Base-by-base conservation (phyloP, 2,329 filamentous ascomycete species). In the Fusarium sp. region DNA sequence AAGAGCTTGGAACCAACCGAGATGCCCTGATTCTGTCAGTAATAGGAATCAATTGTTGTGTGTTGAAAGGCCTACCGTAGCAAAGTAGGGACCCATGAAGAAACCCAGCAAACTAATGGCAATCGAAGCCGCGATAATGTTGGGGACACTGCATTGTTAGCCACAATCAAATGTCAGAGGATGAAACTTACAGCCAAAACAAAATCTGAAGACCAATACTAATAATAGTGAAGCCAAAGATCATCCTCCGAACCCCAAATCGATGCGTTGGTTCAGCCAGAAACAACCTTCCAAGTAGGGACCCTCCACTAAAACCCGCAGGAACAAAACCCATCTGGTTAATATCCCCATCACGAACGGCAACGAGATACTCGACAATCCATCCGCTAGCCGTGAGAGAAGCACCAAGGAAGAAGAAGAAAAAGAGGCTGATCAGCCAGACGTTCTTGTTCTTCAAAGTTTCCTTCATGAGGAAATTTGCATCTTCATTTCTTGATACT, bases 291-390 rank as follows among this genome's bases (percentile, higher is more conserved):
- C 90, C 90, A 0, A 92, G 83, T 5, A 91, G 83, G 0, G 84
- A 83, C 0, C 90, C 90, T 3, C 88, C 90, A 55, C 86, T 90
- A 73, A 88, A 89, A 4, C 89, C 90, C 0, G 90, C 87, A 0
- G 90, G 87, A 0, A 92, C 87, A 60, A 92, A 92, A 0, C 90
- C 90, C 79, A 91, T 88, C 20, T 87, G 82, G 0, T 87, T 83
- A 0, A 92, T 80, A 2, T 88, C 82, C 1, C 90, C 90, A 4
- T 87, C 81, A 0, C 90, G 87, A n/a, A 89, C 88, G 3, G 85
- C 84, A 8, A 92, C 87, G 4, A 92, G 84, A 64, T 90, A 92
- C 71, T 92, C 89, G 2, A 92, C 90, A 0, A 92, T 87, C 91
- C 90, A 92, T 1, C 91, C 90, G 67, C 82, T 79, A 0, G 89